phyloP scores from a whole-genome alignment of 306 rosid species.

The Vigna unguiculata region DNA sequence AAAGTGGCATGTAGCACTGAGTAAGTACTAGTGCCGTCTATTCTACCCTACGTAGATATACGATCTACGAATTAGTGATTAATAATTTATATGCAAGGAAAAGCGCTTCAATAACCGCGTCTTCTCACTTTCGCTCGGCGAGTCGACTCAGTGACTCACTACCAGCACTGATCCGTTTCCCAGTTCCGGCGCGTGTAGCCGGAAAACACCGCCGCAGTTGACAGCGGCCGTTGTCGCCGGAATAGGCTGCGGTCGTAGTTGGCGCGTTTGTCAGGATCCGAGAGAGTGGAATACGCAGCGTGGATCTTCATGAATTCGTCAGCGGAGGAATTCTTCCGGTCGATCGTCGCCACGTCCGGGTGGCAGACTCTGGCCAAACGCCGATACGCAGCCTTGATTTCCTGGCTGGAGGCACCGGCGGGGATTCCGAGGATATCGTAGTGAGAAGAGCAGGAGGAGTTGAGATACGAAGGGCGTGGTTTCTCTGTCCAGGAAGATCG shows the following conservation, averaged over 20 bases:
- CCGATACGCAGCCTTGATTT: conserved; percentile 86
- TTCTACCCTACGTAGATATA: conserved; percentile 38
- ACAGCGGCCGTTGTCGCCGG: conserved; percentile 60
- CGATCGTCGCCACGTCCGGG: conserved; percentile 80
- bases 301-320: conserved; percentile 80
- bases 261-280: conserved; percentile 91
- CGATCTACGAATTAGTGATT: conserved; percentile 28
- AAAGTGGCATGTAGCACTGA: not conserved
- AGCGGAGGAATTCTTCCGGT: conserved; percentile 68
- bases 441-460: conserved; percentile 54
- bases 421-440: conserved; percentile 83
- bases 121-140: not conserved
- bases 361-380: conserved; percentile 77
- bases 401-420: conserved; percentile 71
- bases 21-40: not conserved
- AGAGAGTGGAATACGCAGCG: conserved; percentile 82
- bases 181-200: conserved; percentile 77
- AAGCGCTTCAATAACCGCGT: conserved; percentile 49
- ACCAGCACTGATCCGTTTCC: conserved; percentile 99
- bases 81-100: conserved; percentile 19
- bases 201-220: conserved; percentile 52
- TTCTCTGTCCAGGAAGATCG: conserved; percentile 55
- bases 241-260: conserved; percentile 66
- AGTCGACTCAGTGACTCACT: conserved; percentile 50
- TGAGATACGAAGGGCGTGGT: conserved; percentile 49